Evolutionary conservation across 768 basidiomycete genomes (phyloP), one percentile per base, ranked within the genome.

Genomic region (Sporobolomyces pararoseus): DNA sequence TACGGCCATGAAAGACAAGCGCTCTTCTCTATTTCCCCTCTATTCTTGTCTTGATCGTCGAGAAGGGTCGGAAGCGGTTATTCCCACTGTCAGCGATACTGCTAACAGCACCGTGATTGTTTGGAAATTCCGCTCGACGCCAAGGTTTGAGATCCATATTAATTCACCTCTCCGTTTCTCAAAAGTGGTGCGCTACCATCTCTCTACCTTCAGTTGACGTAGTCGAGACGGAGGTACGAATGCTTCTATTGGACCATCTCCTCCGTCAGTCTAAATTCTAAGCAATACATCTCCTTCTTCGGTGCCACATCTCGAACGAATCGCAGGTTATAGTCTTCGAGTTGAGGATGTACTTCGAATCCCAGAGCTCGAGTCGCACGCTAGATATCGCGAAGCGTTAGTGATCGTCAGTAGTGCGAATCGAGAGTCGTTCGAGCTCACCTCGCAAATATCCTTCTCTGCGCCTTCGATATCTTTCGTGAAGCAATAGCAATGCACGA

Each of bases 401-500:
- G 23, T 3, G 13, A 39, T 13, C n/a, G 14, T 7, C n/a, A 25
- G 4, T 5, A 35, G 47, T 29, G 25, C 12, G 10, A 3, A 46
- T 17, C 14, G 19, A 37, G 29, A 55, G 21, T n/a, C 13, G 9
- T 23, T 23, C 32, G 19, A 13, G 79, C 88, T 70, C 77, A 94
- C 95, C 85, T 87, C 79, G 68, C 83, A 84, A 77, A 98, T 92
- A 79, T 99, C 94, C 61, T 73, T 79, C 78, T 87, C 84, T 6
- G 91, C 92, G 59, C 81, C 82, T 25, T 84, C 90, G 27, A 87
- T 74, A 79, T 93, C 91, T 63, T 90, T 86, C 34, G 93, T 92
- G 80, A 99, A 99, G 81, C 94, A 97, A 79, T 99, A 88, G 73
- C 91, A 94, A 78, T 99, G 96, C 21, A 99, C 83, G 84, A 91